Percentiles rank a stretch among this genome's conserved stretches.
Evolutionary conservation across 106 monocot species (phyloP).

Genomic region (Gastrodia elata): DNA sequence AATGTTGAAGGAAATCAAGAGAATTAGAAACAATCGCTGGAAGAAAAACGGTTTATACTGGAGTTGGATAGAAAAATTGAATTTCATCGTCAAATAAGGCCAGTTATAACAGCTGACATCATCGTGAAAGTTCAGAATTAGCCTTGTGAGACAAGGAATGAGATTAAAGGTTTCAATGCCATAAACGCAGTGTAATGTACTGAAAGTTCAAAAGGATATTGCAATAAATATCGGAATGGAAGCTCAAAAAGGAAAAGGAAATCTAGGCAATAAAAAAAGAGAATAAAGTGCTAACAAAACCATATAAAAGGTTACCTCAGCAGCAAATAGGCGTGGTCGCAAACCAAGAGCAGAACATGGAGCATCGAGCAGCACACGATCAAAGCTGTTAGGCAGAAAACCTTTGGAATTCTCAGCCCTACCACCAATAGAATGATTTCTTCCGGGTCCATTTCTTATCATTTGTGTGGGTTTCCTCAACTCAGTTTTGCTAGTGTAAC

Average conservation of each 20-base stretch:
- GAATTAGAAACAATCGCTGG: neutral
- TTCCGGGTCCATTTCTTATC: slow-evolving; percentile 84
- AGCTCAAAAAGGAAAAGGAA: neutral
- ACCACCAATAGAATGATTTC: slow-evolving; percentile 42
- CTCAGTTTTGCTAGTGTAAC: slow-evolving; percentile 29
- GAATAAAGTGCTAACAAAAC: neutral
- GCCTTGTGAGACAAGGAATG: neutral
- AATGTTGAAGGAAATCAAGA: neutral
- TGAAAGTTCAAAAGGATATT: neutral
- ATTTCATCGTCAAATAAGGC: neutral
- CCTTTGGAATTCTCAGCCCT: slow-evolving; percentile 69
- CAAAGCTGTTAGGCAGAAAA: slow-evolving; percentile 73
- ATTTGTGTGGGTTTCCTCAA: slow-evolving; percentile 21
- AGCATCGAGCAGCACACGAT: slow-evolving; percentile 90
- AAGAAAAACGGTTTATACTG: neutral
- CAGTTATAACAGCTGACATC: neutral
- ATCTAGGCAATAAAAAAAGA: neutral
- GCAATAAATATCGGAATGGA: neutral
- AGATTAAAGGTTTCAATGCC: neutral
- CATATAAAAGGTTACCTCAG: slow-evolving; percentile 41
- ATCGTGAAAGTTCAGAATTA: neutral
- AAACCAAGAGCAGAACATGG: slow-evolving; percentile 98
- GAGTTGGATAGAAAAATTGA: neutral
- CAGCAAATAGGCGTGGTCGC: slow-evolving; percentile 87
- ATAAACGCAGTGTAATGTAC: neutral